Evolutionary conservation across 257 asterid genomes (phyloP).

Genomic region (Eucommia ulmoides): DNA sequence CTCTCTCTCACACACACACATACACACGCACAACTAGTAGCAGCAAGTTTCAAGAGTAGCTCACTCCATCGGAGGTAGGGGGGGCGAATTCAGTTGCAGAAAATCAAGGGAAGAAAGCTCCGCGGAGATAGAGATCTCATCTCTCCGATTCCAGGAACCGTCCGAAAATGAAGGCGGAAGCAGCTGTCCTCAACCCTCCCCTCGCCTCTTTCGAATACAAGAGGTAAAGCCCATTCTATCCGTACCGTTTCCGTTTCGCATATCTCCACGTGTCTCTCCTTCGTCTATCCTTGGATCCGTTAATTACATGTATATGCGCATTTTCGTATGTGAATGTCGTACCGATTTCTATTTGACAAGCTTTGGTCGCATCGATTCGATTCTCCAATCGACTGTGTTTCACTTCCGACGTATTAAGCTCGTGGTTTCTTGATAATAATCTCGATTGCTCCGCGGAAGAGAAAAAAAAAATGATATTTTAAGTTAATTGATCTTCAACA

Average conservation of each 20-base stretch:
- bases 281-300: slow-evolving; percentile 17
- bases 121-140: neutral
- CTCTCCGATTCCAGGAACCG: neutral
- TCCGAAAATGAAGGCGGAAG: slow-evolving; percentile 58
- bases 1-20: neutral
- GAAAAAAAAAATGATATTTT: too few species aligned
- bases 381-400: too few species aligned
- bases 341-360: neutral
- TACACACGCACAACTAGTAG: too few species aligned
- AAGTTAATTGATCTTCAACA: too few species aligned
- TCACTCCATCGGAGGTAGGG: too few species aligned
- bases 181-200: slow-evolving; percentile 40
- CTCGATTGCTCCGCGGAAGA: too few species aligned
- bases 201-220: slow-evolving; percentile 57
- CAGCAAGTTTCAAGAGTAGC: too few species aligned
- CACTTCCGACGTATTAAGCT: too few species aligned
- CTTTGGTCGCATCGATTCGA: too few species aligned
- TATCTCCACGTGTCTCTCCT: slow-evolving; percentile 11
- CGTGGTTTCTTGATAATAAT: too few species aligned
- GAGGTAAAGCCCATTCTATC: slow-evolving; percentile 32
- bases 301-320: neutral
- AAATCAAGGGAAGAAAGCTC: neutral
- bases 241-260: slow-evolving; percentile 4
- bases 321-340: too few species aligned
- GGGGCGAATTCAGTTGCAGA: neutral